A percentile compares a stretch with the other conserved stretches of the same genome.
phyloP scores from a whole-genome alignment of 2,329 filamentous ascomycete genomes.

The Escovopsis weberi region DNA sequence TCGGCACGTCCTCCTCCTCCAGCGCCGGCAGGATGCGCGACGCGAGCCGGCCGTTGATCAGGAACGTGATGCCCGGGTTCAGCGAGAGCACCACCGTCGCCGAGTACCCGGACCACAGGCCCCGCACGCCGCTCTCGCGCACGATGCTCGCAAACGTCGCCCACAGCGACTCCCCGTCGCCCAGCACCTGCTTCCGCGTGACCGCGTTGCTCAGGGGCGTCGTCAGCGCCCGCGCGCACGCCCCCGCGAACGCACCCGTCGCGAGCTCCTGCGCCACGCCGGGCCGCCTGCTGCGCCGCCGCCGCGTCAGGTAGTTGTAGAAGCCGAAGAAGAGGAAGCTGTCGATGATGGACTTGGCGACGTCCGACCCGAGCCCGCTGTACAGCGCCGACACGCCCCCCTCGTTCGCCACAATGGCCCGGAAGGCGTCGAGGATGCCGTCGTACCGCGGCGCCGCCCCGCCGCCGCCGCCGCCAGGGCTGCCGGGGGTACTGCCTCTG shows the following conservation, averaged over 20 bases:
- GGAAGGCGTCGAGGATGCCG: constrained; percentile 52
- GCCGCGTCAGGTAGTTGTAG: constrained; percentile 40
- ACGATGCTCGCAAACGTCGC: constrained; percentile 51
- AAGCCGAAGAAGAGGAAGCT: constrained; percentile 79
- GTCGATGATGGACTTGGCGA: constrained; percentile 54
- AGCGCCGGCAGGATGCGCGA: constrained; percentile 38
- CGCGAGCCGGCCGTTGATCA: constrained; percentile 61
- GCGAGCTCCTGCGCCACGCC: constrained; percentile 57
- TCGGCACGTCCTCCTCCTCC: constrained; percentile 25
- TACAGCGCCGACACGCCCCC: constrained; percentile 61
- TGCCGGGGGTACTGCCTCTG: no score
- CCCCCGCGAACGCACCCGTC: constrained; percentile 60
- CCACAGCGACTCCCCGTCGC: constrained; percentile 26
- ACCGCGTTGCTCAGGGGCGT: constrained; percentile 74
- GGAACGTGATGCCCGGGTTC: constrained; percentile 77
- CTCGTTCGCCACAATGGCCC: constrained; percentile 55
- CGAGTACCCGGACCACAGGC: constrained; percentile 82
- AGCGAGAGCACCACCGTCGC: constrained; percentile 66
- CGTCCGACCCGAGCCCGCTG: constrained; percentile 46
- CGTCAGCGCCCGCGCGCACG: constrained; percentile 59
- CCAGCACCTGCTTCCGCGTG: constrained; percentile 61
- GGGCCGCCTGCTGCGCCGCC: constrained; percentile 29
- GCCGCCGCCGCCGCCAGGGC: no score
- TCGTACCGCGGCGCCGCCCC: constrained; percentile 38
- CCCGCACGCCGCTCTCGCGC: constrained; percentile 53